Evolutionary conservation across 257 asterid species (phyloP), one percentile per base, ranked within the genome.

Genomic region (Scutellaria barbata): DNA sequence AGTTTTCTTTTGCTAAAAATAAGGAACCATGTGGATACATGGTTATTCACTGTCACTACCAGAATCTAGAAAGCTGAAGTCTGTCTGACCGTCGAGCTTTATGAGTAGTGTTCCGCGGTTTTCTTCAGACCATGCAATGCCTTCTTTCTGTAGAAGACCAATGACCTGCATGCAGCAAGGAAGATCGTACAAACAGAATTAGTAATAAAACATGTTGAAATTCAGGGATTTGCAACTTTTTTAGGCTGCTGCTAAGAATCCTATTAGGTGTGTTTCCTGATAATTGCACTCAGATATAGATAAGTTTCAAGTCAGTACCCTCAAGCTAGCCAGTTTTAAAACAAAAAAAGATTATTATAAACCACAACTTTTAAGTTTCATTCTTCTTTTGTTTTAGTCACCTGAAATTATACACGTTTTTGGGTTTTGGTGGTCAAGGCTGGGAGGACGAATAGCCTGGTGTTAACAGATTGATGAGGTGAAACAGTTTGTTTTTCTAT

Each of bases 81-180:
- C 68, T 17, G 71, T 80, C 81, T 63, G 93, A 11, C 92, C 92
- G 9, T 81, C 77, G 39, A 94, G 96, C 81, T 72, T 85, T 78
- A 94, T 78, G 37, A 94, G 84, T 75, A 94, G 83, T 3, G 89
- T 87, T 76, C 97, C 96, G 30, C 85, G 82, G 72, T 94, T 94
- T 84, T 89, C 97, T 77, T 94, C 99, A 0, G 82, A 75, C 87
- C 90, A 94, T 12, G 71, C 16, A 16, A 94, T 84, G 39, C 91
- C 91, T 83, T 91, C 96, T 17, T 71, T 84, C 78, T 84, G 80
- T 39, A 94, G 80, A 74, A 94, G 92, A 64, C 73, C 40, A 62
- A 79, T 63, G 13, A 91, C 97, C 98, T 94, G 88, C 70, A 77
- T 10, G 37, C 61, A 76, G 45, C 64, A 61, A 55, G 17, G 68